Evolutionary conservation across 208 protist species (phyloP).

Genomic region (Trypanosoma melophagium): DNA sequence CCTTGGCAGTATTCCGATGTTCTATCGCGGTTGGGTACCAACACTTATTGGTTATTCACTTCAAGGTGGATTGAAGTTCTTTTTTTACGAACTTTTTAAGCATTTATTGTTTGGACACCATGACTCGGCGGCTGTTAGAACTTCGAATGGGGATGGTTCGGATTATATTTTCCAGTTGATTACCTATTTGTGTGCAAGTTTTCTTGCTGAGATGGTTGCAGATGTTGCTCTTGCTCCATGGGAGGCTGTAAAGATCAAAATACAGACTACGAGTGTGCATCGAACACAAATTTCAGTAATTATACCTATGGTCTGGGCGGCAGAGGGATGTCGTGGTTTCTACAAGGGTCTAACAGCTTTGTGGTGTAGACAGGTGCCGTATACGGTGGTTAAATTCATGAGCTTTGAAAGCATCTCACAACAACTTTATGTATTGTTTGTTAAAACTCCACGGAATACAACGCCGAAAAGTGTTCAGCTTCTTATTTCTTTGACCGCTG

Average conservation of each 20-base stretch:
- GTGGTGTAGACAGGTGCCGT: slow-evolving; percentile 93
- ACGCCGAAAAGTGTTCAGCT: slow-evolving; percentile 29
- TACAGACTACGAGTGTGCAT: slow-evolving; percentile 51
- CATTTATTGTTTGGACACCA: slow-evolving; percentile 28
- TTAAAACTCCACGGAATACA: slow-evolving; percentile 9
- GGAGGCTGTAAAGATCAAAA: slow-evolving; percentile 79
- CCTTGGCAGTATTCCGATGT: slow-evolving; percentile 32
- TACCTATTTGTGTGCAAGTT: slow-evolving; percentile 55
- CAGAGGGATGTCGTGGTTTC: slow-evolving; percentile 63
- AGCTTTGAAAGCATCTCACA: slow-evolving; percentile 65
- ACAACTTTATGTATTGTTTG: slow-evolving; percentile 27
- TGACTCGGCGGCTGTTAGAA: not conserved
- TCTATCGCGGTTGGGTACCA: slow-evolving; percentile 67
- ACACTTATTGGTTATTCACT: slow-evolving; percentile 58
- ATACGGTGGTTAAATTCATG: slow-evolving; percentile 94
- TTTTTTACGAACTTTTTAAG: slow-evolving; percentile 82
- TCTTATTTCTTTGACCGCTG: slow-evolving; percentile 61
- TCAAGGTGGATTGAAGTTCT: slow-evolving; percentile 73
- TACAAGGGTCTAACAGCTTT: slow-evolving; percentile 88
- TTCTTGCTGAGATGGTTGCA: slow-evolving; percentile 67
- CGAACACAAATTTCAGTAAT: slow-evolving; percentile 31
- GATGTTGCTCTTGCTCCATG: slow-evolving; percentile 70
- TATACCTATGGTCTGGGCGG: slow-evolving; percentile 57
- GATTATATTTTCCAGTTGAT: slow-evolving; percentile 28
- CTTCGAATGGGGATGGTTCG: not conserved